Percentiles rank a stretch among this genome's conserved stretches.
Conservation (phyloP, 1,139 yeast species). For the Yamadazyma taylorii region DNA sequence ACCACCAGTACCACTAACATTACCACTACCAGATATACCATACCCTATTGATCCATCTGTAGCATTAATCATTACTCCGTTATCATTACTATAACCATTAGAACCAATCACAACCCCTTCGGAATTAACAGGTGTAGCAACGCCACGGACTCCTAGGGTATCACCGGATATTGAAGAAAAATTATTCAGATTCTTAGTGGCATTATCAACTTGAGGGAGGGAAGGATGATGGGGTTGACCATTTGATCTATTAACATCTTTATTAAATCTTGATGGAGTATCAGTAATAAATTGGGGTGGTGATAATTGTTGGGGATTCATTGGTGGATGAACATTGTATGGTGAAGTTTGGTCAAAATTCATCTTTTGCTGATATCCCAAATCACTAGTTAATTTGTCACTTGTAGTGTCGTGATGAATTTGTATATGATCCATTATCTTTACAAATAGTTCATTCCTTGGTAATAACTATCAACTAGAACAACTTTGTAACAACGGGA, state of each 20-base stretch:
- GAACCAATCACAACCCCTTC: too few relatives aligned
- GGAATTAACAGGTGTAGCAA: too few relatives aligned
- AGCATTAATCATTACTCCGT: too few relatives aligned
- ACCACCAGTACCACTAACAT: neutral
- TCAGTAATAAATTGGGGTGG: neutral
- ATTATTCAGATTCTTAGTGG: too few relatives aligned
- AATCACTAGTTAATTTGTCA: neutral
- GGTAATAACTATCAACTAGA: neutral
- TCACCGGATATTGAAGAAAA: too few relatives aligned
- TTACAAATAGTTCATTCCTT: neutral
- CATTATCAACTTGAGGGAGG: too few relatives aligned
- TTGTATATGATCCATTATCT: slow-evolving; percentile 1
- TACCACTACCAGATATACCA: too few relatives aligned
- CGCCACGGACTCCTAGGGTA: too few relatives aligned
- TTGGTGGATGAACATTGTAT: neutral
- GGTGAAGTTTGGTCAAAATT: neutral
- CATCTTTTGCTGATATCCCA: neutral
- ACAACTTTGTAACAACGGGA: neutral
- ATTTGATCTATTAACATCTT: too few relatives aligned
- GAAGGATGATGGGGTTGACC: too few relatives aligned
- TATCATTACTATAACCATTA: too few relatives aligned
- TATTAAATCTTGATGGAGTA: neutral
- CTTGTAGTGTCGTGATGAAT: neutral
- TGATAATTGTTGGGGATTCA: neutral
- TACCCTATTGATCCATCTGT: too few relatives aligned